These are phyloP conservation scores for Mytilinidion resinicola DNA, from an alignment of 495 filamentous ascomycete species.

Conservation along the genomic window DNA sequence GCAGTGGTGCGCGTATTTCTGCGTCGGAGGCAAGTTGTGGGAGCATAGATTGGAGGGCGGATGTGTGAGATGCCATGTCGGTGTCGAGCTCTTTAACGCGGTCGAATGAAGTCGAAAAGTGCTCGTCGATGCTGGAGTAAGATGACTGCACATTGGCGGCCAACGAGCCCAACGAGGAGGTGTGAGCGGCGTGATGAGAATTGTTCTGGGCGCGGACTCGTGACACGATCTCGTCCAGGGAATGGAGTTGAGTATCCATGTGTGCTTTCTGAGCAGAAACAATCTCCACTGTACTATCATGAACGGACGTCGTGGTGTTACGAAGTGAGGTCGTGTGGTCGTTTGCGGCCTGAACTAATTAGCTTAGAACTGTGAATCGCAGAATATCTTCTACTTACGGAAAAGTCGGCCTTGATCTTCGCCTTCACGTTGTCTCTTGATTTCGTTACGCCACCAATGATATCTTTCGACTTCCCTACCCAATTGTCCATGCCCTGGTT, in stretches of 20 bases:
- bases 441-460: conserved; percentile 62
- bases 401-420: conserved; percentile 84
- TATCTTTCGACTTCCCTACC: conserved; percentile 59
- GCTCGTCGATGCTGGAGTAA: conserved; percentile 59
- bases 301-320: conserved; percentile 73
- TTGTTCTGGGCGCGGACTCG: conserved; percentile 78
- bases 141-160: conserved; percentile 60
- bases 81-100: conserved; percentile 57
- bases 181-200: conserved; percentile 60
- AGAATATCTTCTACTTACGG: conserved; percentile 48
- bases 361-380: conserved; percentile 3
- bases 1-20: conserved; percentile 58
- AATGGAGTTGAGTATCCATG: conserved; percentile 78
- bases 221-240: conserved; percentile 83
- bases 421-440: conserved; percentile 71
- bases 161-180: conserved; percentile 54
- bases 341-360: conserved; percentile 56
- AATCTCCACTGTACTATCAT: conserved; percentile 84
- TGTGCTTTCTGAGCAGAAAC: conserved; percentile 84
- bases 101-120: conserved; percentile 55
- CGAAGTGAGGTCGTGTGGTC: conserved; percentile 74
- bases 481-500: conserved; percentile 67
- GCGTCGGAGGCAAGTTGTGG: conserved; percentile 49
- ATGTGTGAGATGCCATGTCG: conserved; percentile 53
- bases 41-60: conserved; percentile 49